Percentiles rank a stretch among this genome's conserved stretches.
Evolutionary conservation across 2,329 filamentous ascomycete genomes (phyloP).

Genomic region (Hymenoscyphus scutula): DNA sequence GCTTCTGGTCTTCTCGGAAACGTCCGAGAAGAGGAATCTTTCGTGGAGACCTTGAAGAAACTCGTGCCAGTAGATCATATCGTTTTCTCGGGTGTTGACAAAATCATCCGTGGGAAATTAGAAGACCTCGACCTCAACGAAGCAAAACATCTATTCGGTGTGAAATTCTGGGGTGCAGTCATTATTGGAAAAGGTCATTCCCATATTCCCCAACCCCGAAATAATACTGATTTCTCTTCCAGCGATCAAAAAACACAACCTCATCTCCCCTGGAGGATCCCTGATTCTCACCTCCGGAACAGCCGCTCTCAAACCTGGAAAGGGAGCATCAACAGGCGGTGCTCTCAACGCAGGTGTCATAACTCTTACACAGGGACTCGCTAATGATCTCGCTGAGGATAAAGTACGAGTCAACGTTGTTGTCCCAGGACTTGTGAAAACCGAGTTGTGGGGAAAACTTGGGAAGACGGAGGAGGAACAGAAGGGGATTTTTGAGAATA

Average conservation of each 20-base stretch:
- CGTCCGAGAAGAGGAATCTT: conserved; percentile 38
- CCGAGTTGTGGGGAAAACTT: conserved; percentile 43
- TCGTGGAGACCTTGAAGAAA: conserved; percentile 34
- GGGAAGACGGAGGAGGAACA: conserved; percentile 31
- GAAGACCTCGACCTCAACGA: conserved; percentile 37
- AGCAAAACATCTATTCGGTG: conserved; percentile 39
- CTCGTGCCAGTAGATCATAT: conserved; percentile 41
- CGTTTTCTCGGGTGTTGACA: conserved; percentile 41
- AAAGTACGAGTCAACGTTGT: conserved; percentile 63
- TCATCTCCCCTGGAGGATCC: conserved; percentile 39
- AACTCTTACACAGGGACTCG: conserved; percentile 53
- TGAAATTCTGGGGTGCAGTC: conserved; percentile 43
- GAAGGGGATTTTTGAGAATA: conserved; percentile 27
- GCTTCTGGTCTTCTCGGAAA: conserved; percentile 37
- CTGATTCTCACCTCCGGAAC: conserved; percentile 41
- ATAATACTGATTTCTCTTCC: background rate
- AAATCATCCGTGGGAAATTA: conserved; percentile 40
- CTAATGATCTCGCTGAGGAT: conserved; percentile 52
- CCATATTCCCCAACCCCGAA: no score
- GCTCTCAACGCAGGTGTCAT: conserved; percentile 45
- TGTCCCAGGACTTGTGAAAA: conserved; percentile 52
- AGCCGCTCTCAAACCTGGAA: conserved; percentile 39
- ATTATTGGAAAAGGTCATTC: conserved; percentile 37
- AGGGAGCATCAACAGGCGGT: conserved; percentile 38
- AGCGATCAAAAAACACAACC: conserved; percentile 40